A percentile compares a stretch with the other conserved stretches of the same genome.
Conservation (phyloP, 768 basidiomycete species). For the Suillus ampliporus region DNA sequence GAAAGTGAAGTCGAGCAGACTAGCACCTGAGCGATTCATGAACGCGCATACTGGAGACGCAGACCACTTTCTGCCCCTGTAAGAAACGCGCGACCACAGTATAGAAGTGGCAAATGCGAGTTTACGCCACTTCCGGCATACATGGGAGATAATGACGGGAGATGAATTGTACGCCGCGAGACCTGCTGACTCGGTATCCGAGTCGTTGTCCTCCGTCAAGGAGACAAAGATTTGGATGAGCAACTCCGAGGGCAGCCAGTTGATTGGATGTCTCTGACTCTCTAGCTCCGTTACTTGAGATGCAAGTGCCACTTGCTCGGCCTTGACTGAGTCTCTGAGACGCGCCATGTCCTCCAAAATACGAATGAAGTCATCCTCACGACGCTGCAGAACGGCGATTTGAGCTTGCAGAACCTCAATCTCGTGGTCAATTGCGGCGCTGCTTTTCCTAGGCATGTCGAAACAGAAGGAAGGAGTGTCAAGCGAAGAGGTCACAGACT, state of each 20-base stretch:
- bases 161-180: constrained; percentile 36
- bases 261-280: constrained; percentile 49
- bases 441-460: constrained; percentile 34
- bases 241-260: constrained; percentile 57
- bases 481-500: too few species aligned
- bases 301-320: constrained; percentile 40
- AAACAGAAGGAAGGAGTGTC: constrained; percentile 1
- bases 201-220: constrained; percentile 29
- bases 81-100: constrained; percentile 51
- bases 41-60: constrained; percentile 33
- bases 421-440: constrained; percentile 41
- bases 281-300: constrained; percentile 41
- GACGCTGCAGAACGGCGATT: constrained; percentile 40
- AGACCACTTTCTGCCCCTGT: constrained; percentile 31
- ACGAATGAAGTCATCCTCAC: constrained; percentile 47
- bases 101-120: constrained; percentile 47
- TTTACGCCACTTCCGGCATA: constrained; percentile 55
- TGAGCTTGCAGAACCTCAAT: constrained; percentile 44
- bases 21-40: constrained; percentile 41
- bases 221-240: constrained; percentile 50
- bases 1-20: constrained; percentile 44
- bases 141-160: constrained; percentile 51
- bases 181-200: constrained; percentile 28
- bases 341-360: constrained; percentile 47
- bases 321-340: constrained; percentile 41